Conservation (phyloP, 129 eudicot species). For the Arctium lappa region DNA sequence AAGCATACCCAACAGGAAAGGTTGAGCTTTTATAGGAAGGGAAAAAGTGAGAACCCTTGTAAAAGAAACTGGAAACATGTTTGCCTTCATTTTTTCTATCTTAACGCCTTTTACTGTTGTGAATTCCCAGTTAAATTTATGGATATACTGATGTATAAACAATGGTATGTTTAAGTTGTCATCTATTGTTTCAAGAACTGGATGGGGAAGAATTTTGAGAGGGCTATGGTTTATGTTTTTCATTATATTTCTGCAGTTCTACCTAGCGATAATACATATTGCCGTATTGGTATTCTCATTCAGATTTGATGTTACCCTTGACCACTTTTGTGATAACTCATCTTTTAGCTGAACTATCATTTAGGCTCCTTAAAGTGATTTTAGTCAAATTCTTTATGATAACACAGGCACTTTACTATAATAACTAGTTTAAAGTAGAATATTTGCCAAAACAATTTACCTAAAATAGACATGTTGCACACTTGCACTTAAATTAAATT, state of each 20-base stretch:
- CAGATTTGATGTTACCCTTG: not conserved
- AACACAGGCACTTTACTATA: not conserved
- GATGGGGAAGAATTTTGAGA: not conserved
- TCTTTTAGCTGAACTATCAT: not conserved
- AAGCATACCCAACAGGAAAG: not conserved
- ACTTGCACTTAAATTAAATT: no score
- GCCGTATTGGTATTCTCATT: not conserved
- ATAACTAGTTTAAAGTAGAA: not conserved
- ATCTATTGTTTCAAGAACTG: not conserved
- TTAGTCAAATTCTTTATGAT: not conserved
- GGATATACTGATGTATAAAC: not conserved
- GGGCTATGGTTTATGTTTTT: not conserved
- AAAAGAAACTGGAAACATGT: not conserved
- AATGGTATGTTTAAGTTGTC: not conserved
- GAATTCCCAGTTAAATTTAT: not conserved
- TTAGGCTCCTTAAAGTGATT: not conserved
- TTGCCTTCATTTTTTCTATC: constrained; percentile 3
- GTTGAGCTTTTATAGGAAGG: constrained; percentile 11
- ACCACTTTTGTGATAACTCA: not conserved
- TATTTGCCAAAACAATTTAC: no score
- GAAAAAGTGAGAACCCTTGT: not conserved
- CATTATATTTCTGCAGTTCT: not conserved
- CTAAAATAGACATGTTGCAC: not conserved
- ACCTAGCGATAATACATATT: not conserved
- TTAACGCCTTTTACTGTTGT: not conserved